Evolutionary conservation across 495 filamentous ascomycete species (phyloP), one percentile per base, ranked within the genome.

Genomic region (Penicillium fimorum): DNA sequence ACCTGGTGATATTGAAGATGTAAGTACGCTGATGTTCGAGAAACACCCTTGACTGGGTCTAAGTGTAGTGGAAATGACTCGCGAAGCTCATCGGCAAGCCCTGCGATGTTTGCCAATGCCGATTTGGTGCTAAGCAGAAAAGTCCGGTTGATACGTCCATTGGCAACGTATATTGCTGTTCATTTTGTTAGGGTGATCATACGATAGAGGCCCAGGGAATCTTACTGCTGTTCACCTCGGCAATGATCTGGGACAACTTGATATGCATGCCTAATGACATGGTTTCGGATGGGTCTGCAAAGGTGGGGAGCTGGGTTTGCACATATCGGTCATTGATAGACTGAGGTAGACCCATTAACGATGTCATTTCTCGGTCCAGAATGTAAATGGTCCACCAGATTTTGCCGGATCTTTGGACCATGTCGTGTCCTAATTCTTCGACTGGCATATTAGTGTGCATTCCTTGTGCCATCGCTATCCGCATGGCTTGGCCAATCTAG

Each of bases 371-470:
- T 13, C 74, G 67, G 54, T 78, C 75, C 11, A 78, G 60, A 22
- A 77, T 65, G 53, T 78, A 78, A 1, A 77, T 63, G 0, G 75
- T 78, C 75, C 75, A 78, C 75, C 75, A 78, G 25, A 74, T 71
- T 47, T 70, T 67, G 53, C 75, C 66, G 40, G 65, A 73, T 47
- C 75, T 64, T 45, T 78, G 67, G 1, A 76, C 69, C 24, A 62
- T 32, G 6, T 55, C 41, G 33, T 74, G 65, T 8, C 68, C 70
- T 0, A 76, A 56, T 43, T 68, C 63, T 15, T 70, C 64, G 13
- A 61, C 62, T 30, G 69, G 71, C 71, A 78, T 76, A 43, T 71
- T 64, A 1, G 74, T 78, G 54, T 78, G 74, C 66, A 78, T 71
- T 1, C 75, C 75, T 43, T 74, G 63, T 15, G 68, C 72, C 48